Evolutionary conservation across 768 basidiomycete genomes (phyloP), one percentile per base, ranked within the genome.

Genomic region (Mycena haematopus): DNA sequence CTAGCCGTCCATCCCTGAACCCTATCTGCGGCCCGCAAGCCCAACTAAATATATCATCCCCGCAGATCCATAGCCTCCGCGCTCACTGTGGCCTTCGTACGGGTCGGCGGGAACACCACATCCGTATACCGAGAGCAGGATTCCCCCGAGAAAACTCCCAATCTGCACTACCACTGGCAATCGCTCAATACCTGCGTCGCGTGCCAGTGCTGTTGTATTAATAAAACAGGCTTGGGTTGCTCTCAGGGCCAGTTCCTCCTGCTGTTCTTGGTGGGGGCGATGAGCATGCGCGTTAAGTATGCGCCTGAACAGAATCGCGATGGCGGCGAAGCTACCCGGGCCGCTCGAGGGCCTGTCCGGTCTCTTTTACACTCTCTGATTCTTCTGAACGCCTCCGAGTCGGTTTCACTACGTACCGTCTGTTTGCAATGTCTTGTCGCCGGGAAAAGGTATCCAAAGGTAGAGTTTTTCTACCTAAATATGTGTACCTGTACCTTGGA

Each of bases 101-200:
- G 78, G 8, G 65, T 82, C 33, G 80, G 80, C 9, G 82, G 80
- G 11, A 77, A 82, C 50, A 67, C 60, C 33, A 36, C 52, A n/a
- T 51, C 63, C 15, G 73, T 77, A 14, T 82, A 76, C 71, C 75
- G 81, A 27, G 70, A 76, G 17, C 65, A 77, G 67, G 81, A 82
- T 65, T n/a, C 71, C 71, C 19, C 82, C 82, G 58, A 75, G 75
- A 27, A 82, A 81, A 66, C 70, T 79, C 56, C 82, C 82, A 58
- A 67, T 63, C 19, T n/a, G n/a, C 22, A 31, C 42, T 17, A 29
- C 33, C 40, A n/a, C n/a, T n/a, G n/a, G n/a, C 21, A 49, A 21
- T 45, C 21, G 44, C 21, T 45, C 22, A 13, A 22, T 45, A 14
- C n/a, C 27, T 6, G 57, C 31, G 63, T 58, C 63, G 35, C 63